These are phyloP conservation scores for Picochlorum sp. DNA, from an alignment of 139 green algal species.

Conservation along the genomic window DNA sequence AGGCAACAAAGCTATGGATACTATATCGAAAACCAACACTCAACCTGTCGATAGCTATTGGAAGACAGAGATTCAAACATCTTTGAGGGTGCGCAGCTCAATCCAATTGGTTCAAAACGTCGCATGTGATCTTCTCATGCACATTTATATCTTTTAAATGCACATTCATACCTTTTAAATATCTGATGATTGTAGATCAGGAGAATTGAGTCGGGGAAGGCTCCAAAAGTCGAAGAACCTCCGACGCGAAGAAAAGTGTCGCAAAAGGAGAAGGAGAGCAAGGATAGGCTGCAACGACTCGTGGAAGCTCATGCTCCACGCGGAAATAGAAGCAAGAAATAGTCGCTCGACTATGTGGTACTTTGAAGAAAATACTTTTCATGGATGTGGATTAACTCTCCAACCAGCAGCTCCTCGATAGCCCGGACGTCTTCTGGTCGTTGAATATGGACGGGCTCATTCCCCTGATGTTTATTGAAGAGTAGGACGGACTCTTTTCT, in stretches of 20 bases:
- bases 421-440: background rate
- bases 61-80: background rate
- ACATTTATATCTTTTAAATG: too few species aligned
- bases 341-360: too few species aligned
- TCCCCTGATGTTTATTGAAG: conserved; percentile 15
- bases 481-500: conserved; percentile 72
- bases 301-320: too few species aligned
- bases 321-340: too few species aligned
- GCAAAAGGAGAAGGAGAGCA: too few species aligned
- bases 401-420: background rate
- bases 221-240: too few species aligned
- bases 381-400: background rate
- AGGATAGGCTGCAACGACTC: too few species aligned
- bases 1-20: background rate
- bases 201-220: too few species aligned
- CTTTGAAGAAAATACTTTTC: background rate
- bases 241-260: too few species aligned
- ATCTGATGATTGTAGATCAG: too few species aligned
- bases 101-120: background rate
- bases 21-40: conserved; percentile 3
- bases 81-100: conserved; percentile 5
- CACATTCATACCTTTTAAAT: too few species aligned
- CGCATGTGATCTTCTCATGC: too few species aligned
- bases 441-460: background rate
- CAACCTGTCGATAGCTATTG: background rate